Conservation (phyloP, 2,329 filamentous ascomycete genomes). For the Trichophyton benhamiae region DNA sequence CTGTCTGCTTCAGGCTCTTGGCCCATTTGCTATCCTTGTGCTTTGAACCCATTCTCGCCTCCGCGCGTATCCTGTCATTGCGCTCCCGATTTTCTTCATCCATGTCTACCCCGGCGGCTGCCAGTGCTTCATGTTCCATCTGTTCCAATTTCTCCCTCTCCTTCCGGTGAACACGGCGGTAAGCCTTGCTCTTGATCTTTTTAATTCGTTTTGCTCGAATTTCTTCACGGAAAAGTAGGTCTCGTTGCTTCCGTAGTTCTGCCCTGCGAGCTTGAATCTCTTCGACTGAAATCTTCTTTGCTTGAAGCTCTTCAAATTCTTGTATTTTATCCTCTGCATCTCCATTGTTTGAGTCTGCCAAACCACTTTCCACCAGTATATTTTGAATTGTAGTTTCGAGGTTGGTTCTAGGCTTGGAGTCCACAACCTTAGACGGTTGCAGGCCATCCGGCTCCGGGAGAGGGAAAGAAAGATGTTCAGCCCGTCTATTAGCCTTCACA, state of each 20-base stretch:
- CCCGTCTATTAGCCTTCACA: constrained; percentile 82
- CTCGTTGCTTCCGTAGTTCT: constrained; percentile 66
- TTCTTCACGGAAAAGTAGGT: constrained; percentile 78
- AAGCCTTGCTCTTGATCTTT: constrained; percentile 97
- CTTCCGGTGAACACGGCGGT: constrained; percentile 80
- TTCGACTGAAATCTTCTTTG: constrained; percentile 58
- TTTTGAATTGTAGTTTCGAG: constrained; percentile 75
- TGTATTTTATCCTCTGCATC: constrained; percentile 52
- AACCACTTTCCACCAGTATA: constrained; percentile 80
- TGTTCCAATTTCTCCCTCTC: constrained; percentile 51
- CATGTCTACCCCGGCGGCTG: constrained; percentile 47
- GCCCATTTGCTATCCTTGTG: constrained; percentile 89
- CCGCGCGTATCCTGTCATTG: constrained; percentile 62
- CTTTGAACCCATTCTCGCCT: constrained; percentile 72
- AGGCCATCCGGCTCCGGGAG: constrained; percentile 58
- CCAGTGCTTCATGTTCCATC: constrained; percentile 45
- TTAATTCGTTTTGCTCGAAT: constrained; percentile 84
- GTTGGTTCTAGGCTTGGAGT: constrained; percentile 58
- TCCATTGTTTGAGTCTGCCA: constrained; percentile 48
- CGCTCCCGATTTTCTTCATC: constrained; percentile 54
- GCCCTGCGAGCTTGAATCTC: constrained; percentile 61
- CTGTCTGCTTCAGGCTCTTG: constrained; percentile 66
- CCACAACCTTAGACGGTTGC: constrained; percentile 42
- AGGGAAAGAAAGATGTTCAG: constrained; percentile 82
- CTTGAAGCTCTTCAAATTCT: constrained; percentile 56